These are phyloP conservation scores for Ceratobasidium sp. DNA, from an alignment of 1,284 basidiomycete species.

Conservation along the genomic window DNA sequence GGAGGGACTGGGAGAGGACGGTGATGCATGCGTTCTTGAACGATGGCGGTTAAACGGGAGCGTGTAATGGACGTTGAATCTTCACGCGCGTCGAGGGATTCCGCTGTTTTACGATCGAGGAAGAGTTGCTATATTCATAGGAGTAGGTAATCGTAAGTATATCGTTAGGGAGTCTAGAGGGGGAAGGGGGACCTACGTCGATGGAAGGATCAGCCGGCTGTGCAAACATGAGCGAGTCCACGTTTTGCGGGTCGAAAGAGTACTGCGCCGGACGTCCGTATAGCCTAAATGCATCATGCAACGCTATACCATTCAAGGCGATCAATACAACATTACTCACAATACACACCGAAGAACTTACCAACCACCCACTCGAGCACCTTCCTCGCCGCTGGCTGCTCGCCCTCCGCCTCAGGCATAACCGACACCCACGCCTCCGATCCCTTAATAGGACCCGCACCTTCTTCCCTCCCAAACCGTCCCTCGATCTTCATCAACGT, in stretches of 20 bases:
- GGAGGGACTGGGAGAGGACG: conserved; percentile 48
- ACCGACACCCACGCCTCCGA: conserved; percentile 85
- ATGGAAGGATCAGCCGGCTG: conserved; percentile 79
- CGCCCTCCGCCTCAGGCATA: conserved; percentile 78
- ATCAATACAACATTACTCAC: neutral
- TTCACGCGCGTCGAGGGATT: conserved; percentile 80
- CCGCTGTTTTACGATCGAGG: conserved; percentile 85
- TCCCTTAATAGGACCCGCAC: conserved; percentile 65
- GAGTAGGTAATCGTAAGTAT: too few relatives aligned
- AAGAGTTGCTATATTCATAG: conserved; percentile 74
- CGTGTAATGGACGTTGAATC: conserved; percentile 78
- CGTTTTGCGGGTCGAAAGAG: conserved; percentile 87
- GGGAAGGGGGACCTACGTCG: conserved; percentile 64
- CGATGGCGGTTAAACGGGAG: conserved; percentile 68
- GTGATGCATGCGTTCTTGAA: conserved; percentile 74
- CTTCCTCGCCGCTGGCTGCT: conserved; percentile 66
- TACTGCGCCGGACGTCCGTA: conserved; percentile 87
- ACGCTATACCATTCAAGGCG: conserved; percentile 61
- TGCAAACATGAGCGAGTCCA: conserved; percentile 77
- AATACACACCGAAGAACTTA: conserved; percentile 53
- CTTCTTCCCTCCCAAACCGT: conserved; percentile 77
- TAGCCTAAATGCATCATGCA: conserved; percentile 87
- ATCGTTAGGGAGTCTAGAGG: conserved; percentile 38
- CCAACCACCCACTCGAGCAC: conserved; percentile 97
- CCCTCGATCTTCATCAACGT: conserved; percentile 92